Percentiles rank a stretch among this genome's conserved stretches.
Evolutionary conservation across 169 alveolate species (phyloP).

Genomic region (Cryptosporidium felis): DNA sequence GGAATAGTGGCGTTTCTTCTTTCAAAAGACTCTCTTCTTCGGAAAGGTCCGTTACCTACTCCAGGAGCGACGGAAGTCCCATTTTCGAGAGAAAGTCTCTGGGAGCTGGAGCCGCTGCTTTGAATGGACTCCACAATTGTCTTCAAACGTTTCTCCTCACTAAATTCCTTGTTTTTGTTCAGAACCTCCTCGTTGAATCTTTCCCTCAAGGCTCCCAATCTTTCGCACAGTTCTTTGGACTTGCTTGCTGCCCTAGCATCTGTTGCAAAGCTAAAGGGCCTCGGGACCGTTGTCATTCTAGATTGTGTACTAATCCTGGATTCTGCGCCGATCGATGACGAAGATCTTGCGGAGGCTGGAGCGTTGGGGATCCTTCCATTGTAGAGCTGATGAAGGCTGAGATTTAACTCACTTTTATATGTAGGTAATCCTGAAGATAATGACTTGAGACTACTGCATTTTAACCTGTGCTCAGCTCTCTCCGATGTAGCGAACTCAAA

Average conservation of each 20-base stretch:
- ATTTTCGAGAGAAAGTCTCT: no score
- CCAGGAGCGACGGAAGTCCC: no score
- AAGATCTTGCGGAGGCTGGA: constrained; percentile 53
- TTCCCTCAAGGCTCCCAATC: neutral
- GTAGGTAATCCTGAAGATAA: neutral
- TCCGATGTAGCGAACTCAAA: constrained; percentile 60
- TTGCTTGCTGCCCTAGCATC: constrained; percentile 49
- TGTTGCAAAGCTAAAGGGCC: constrained; percentile 57
- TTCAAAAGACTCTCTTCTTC: no score
- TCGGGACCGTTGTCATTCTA: constrained; percentile 43
- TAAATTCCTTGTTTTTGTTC: constrained; percentile 29
- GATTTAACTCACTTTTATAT: neutral
- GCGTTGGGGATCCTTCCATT: neutral
- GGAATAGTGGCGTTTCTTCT: constrained; percentile 33
- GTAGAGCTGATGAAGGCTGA: constrained; percentile 26
- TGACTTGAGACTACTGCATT: neutral
- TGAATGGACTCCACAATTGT: constrained; percentile 24
- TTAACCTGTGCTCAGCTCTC: constrained; percentile 51
- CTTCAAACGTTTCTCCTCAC: constrained; percentile 33
- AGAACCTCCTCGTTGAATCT: constrained; percentile 47
- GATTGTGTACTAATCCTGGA: constrained; percentile 32
- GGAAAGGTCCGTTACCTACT: no score
- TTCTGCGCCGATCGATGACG: constrained; percentile 62
- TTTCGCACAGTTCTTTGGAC: constrained; percentile 23
- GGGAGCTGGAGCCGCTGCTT: neutral